A percentile compares a stretch with the other conserved stretches of the same genome.
phyloP scores from a whole-genome alignment of 164 flowering plant species.

The Houttuynia cordata region DNA sequence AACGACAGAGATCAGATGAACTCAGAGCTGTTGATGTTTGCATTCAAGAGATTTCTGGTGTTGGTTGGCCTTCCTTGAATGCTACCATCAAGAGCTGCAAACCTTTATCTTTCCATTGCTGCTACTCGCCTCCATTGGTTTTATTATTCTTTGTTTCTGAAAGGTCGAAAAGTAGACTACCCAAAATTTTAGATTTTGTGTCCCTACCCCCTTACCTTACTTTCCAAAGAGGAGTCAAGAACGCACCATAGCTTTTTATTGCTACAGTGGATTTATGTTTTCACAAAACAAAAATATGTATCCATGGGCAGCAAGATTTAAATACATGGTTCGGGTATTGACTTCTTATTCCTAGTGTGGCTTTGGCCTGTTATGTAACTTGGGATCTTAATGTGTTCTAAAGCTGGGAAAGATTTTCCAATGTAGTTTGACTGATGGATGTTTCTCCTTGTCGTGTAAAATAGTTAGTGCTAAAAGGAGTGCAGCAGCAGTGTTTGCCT shows the following conservation, averaged over 20 bases:
- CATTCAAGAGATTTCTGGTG: conserved; percentile 19
- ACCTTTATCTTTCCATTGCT: conserved; percentile 12
- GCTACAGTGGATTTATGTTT: background rate
- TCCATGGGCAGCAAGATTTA: conserved; percentile 3
- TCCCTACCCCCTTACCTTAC: background rate
- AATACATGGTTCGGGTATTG: conserved; percentile 12
- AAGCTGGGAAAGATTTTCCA: background rate
- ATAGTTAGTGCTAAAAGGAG: background rate
- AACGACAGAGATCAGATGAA: conserved; percentile 22
- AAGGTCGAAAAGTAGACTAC: background rate
- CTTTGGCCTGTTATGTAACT: background rate
- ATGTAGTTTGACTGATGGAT: background rate
- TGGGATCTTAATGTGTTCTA: background rate
- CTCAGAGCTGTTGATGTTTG: conserved; percentile 16
- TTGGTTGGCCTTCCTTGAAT: conserved; percentile 43
- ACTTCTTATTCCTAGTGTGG: conserved; percentile 3
- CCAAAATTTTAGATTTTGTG: background rate
- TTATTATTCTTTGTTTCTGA: background rate
- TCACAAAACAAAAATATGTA: background rate
- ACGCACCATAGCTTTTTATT: conserved; percentile 47
- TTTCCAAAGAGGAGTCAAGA: conserved; percentile 54
- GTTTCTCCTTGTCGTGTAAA: background rate
- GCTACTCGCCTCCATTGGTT: conserved; percentile 13
- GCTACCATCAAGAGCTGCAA: conserved; percentile 37
- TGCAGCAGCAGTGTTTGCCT: background rate